phyloP scores from a whole-genome alignment of 768 basidiomycete genomes.

The Cystoderma amianthinum region DNA sequence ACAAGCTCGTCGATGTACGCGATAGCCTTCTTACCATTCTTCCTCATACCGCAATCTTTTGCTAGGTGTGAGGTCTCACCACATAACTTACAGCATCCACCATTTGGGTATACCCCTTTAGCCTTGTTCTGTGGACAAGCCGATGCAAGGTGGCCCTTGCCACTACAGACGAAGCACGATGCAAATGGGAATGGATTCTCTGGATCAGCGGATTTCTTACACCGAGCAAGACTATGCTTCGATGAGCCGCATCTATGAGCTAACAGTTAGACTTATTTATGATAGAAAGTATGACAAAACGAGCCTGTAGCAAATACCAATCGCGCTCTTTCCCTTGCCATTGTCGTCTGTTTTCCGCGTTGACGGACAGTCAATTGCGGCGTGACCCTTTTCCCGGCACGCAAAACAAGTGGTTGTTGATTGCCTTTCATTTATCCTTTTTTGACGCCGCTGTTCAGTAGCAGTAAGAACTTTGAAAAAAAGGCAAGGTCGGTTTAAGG shows the following conservation, averaged over 20 bases:
- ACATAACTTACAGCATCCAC: constrained; percentile 87
- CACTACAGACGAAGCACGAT: constrained; percentile 86
- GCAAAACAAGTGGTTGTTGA: constrained; percentile 74
- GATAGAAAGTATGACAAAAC: constrained; percentile 10
- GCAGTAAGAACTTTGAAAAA: background rate
- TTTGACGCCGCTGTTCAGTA: constrained; percentile 7
- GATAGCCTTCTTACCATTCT: constrained; percentile 33
- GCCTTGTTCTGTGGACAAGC: constrained; percentile 74
- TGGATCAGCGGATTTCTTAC: constrained; percentile 58
- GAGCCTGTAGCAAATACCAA: constrained; percentile 71
- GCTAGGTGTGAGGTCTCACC: constrained; percentile 81
- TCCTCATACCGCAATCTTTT: constrained; percentile 68
- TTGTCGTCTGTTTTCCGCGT: constrained; percentile 13
- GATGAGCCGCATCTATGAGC: constrained; percentile 81
- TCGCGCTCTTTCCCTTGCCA: constrained; percentile 15
- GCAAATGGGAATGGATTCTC: constrained; percentile 76
- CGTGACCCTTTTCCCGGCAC: constrained; percentile 79
- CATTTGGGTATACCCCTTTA: constrained; percentile 85
- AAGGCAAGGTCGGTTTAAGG: background rate
- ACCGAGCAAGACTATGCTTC: constrained; percentile 72
- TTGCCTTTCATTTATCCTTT: constrained; percentile 32
- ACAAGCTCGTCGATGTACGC: background rate
- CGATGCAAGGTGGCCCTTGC: constrained; percentile 80
- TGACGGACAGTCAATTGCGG: constrained; percentile 75
- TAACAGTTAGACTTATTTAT: no score